Evolutionary conservation across 129 eudicot genomes (phyloP).

Genomic region (Flaveria bidentis): DNA sequence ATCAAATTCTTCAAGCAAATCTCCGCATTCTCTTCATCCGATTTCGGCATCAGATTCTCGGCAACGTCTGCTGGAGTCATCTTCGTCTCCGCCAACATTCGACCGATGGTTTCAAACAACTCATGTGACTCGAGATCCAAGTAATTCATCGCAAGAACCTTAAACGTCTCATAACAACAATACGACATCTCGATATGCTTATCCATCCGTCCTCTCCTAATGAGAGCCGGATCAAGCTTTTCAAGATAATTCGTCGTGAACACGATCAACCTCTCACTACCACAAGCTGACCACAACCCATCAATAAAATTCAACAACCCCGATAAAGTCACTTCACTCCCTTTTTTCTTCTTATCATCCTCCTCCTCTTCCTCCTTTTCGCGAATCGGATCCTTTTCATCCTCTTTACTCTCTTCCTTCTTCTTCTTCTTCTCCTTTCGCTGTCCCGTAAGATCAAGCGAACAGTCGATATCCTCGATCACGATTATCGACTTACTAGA

Average conservation of each 20-base stretch:
- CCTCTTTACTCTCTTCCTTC: conserved; percentile 28
- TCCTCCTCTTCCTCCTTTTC: conserved; percentile 26
- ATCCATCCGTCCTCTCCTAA: conserved; percentile 64
- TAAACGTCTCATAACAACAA: conserved; percentile 55
- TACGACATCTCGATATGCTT: conserved; percentile 54
- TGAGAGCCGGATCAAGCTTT: conserved; percentile 69
- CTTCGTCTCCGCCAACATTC: conserved; percentile 40
- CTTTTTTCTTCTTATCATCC: conserved; percentile 35
- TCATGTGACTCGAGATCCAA: conserved; percentile 43
- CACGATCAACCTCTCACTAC: conserved; percentile 53
- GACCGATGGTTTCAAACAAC: conserved; percentile 31
- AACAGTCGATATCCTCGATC: conserved; percentile 69
- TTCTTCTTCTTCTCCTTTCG: conserved; percentile 43
- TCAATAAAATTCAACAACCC: conserved; percentile 59
- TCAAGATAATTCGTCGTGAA: conserved; percentile 59
- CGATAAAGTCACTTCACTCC: conserved; percentile 51
- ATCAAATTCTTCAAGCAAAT: conserved; percentile 42
- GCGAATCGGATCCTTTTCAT: conserved; percentile 29
- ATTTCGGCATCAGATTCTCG: conserved; percentile 57
- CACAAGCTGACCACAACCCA: conserved; percentile 65
- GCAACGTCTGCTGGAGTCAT: conserved; percentile 71
- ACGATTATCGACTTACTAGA: conserved; percentile 60
- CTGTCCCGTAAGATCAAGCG: conserved; percentile 57
- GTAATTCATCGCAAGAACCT: conserved; percentile 51
- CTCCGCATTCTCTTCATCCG: conserved; percentile 42